phyloP scores from a whole-genome alignment of 352 stramenopile genomes.

The Globisporangium okanoganense region DNA sequence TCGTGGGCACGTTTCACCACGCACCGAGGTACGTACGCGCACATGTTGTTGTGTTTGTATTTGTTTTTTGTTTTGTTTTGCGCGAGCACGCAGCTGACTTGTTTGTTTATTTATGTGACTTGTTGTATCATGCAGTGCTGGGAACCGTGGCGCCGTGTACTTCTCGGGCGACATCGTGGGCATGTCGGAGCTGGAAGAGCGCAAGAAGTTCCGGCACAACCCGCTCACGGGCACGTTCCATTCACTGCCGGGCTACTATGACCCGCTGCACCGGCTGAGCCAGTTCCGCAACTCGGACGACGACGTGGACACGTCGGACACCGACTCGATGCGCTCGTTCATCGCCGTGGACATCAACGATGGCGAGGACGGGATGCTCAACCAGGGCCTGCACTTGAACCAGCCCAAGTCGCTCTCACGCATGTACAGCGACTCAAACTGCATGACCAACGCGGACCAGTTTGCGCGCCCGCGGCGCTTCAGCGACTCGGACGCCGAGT shows the following conservation, averaged over 20 bases:
- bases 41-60: not conserved
- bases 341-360: constrained; percentile 75
- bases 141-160: constrained; percentile 83
- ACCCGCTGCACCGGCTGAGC: constrained; percentile 75
- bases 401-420: constrained; percentile 58
- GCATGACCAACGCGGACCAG: constrained; percentile 28
- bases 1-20: constrained; percentile 88
- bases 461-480: constrained; percentile 62
- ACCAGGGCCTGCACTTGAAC: constrained; percentile 25
- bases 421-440: constrained; percentile 75
- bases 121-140: constrained; percentile 35
- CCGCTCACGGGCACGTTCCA: constrained; percentile 87
- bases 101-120: not conserved
- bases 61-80: constrained; percentile 4
- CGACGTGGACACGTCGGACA: constrained; percentile 59
- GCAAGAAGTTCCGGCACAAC: constrained; percentile 87
- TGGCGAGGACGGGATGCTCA: constrained; percentile 34
- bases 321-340: constrained; percentile 72
- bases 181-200: constrained; percentile 86
- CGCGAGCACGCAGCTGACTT: not conserved
- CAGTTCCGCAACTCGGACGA: constrained; percentile 63
- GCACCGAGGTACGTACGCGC: constrained; percentile 60
- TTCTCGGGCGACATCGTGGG: constrained; percentile 87
- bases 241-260: constrained; percentile 82
- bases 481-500: constrained; percentile 77